Base-by-base conservation (phyloP, 768 basidiomycete species). In the Rhodotorula kratochvilovae region DNA sequence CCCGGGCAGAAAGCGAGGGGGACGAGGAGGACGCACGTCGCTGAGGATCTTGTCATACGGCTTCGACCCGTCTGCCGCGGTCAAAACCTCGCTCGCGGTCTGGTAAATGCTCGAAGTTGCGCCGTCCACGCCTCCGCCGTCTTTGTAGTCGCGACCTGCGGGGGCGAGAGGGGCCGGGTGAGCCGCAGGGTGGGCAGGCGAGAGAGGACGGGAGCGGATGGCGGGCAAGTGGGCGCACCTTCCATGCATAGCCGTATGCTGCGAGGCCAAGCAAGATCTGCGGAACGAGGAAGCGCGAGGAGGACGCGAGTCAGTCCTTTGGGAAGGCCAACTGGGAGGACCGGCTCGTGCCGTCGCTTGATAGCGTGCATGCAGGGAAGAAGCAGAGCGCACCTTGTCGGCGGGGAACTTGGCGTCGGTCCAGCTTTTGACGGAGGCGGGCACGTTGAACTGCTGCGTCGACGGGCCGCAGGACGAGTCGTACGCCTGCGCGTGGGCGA, bases 351-450 rank as follows among this genome's bases (percentile, higher is more conserved):
- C n/a, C n/a, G n/a, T n/a, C n/a, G n/a, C n/a, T n/a, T n/a, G n/a
- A n/a, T n/a, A n/a, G 42, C 42, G 42, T 42, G 42, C 42, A 42
- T 42, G 16, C 10, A 10, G 23, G 31, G 17, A 33, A 13, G 21
- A 25, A 31, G n/a, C 17, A 48, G 46, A 27, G 48, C 63, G 16
- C 31, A 58, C 64, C 64, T 66, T 66, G 21, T 66, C 42, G 2
- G 70, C 70, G 10, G 70, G 70, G 36, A 71, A 71, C 54, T 66
- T 66, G 51, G 70, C 70, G 17, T 61, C 54, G 23, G 65, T 71
- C 70, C 70, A 71, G 3, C 60, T 64, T 19, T 66, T n/a, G 2
- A 62, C 54, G 5, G 54, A 29, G 10, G 53, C 39, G n/a, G 64
- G 60, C 10, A 57, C 33, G 21, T 43, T 59, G 31, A 29, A 70